Conservation (phyloP, 495 filamentous ascomycete species). For the Trichoderma gamsii region DNA sequence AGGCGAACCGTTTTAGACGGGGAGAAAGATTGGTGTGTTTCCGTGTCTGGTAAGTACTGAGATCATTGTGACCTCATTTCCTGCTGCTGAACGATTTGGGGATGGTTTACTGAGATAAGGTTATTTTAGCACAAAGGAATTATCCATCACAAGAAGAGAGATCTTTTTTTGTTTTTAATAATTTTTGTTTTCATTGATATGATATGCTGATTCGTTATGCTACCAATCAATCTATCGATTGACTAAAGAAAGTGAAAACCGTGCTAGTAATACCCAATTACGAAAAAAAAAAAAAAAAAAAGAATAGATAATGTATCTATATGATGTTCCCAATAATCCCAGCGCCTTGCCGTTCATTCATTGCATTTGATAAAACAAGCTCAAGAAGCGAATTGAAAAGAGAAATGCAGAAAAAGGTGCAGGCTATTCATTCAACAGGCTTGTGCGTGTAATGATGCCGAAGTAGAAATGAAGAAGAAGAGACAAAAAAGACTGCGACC, state of each 20-base stretch:
- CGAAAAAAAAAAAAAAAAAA: neutral
- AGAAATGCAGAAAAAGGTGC: neutral
- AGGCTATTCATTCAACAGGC: too few relatives aligned
- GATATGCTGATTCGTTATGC: constrained; percentile 1
- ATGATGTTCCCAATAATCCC: constrained; percentile 17
- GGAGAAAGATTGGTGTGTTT: neutral
- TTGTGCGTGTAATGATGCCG: neutral
- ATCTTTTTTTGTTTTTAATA: neutral
- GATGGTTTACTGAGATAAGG: neutral
- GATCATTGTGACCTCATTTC: constrained; percentile 1
- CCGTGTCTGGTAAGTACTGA: neutral
- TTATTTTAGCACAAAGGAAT: neutral
- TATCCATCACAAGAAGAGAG: neutral
- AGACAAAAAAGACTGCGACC: neutral
- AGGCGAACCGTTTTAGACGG: neutral
- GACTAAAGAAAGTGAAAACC: neutral
- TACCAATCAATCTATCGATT: constrained; percentile 1
- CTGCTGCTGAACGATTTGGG: neutral
- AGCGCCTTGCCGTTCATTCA: constrained; percentile 22
- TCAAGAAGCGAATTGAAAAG: constrained; percentile 12
- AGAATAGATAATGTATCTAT: neutral
- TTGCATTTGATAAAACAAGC: constrained; percentile 17
- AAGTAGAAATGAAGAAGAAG: neutral
- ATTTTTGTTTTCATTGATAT: neutral
- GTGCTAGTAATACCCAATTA: neutral